A percentile compares a stretch with the other conserved stretches of the same genome.
phyloP scores from a whole-genome alignment of 2,329 filamentous ascomycete species.

The Pseudogymnoascus destructans region DNA sequence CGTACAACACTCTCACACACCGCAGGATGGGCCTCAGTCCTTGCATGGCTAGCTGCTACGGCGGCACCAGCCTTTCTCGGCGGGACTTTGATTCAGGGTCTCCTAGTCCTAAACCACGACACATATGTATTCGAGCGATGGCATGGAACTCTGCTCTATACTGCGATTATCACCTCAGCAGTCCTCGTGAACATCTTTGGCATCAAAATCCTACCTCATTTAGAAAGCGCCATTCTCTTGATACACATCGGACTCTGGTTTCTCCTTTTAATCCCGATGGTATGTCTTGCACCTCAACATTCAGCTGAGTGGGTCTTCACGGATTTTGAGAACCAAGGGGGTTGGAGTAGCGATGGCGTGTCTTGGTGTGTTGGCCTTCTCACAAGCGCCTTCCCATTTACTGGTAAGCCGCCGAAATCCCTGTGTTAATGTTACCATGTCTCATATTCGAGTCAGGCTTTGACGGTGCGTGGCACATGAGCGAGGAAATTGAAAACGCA shows the following conservation, averaged over 20 bases:
- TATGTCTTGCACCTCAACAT: constrained; percentile 31
- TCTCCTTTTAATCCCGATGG: constrained; percentile 27
- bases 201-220: constrained; percentile 32
- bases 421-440: constrained; percentile 21
- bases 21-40: constrained; percentile 35
- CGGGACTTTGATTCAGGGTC: constrained; percentile 34
- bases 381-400: constrained; percentile 12
- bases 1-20: constrained; percentile 17
- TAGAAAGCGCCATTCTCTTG: constrained; percentile 36
- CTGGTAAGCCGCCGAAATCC: background rate
- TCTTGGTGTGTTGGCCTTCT: constrained; percentile 26
- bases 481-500: constrained; percentile 36
- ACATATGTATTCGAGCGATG: constrained; percentile 30
- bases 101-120: constrained; percentile 31
- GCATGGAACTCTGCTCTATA: constrained; percentile 37
- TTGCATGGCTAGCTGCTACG: constrained; percentile 30
- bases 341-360: constrained; percentile 32
- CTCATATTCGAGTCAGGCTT: constrained; percentile 11
- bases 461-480: constrained; percentile 25
- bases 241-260: constrained; percentile 33
- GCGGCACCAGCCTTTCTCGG: constrained; percentile 31
- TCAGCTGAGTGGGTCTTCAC: constrained; percentile 40
- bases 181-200: constrained; percentile 38
- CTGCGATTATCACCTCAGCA: constrained; percentile 33
- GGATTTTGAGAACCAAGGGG: constrained; percentile 38